Conservation (phyloP, 768 basidiomycete genomes). For the Amanita thiersii region DNA sequence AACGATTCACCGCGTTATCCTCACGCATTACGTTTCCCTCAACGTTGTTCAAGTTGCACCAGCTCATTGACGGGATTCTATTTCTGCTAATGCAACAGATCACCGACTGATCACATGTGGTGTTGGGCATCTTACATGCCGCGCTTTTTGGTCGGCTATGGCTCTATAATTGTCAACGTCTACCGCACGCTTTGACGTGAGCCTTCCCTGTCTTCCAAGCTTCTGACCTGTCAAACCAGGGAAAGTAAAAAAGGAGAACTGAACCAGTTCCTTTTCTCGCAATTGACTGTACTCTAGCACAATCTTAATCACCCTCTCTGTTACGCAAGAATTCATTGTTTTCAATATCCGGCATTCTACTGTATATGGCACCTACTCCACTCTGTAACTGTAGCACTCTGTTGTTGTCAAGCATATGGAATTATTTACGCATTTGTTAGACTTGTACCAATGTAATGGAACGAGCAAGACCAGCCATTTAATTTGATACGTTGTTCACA, state of each 20-base stretch:
- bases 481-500: background rate
- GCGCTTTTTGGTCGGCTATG: slow-evolving; percentile 3
- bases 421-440: slow-evolving; percentile 1
- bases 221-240: no score
- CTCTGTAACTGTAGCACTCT: background rate
- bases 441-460: background rate
- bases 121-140: no score
- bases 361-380: no score
- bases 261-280: no score
- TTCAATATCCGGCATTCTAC: no score
- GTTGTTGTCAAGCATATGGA: no score
- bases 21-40: slow-evolving; percentile 22
- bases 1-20: slow-evolving; percentile 21
- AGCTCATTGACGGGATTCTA: slow-evolving; percentile 29
- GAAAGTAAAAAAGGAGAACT: no score
- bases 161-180: background rate
- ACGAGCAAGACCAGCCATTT: background rate
- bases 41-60: slow-evolving; percentile 29
- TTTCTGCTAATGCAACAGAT: slow-evolving; percentile 29
- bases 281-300: no score
- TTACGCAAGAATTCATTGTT: no score
- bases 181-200: no score
- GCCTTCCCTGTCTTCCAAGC: no score
- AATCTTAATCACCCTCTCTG: no score
- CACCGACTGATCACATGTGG: slow-evolving; percentile 12